phyloP scores from a whole-genome alignment of 306 rosid species.

The Prinsepia uniflora region DNA sequence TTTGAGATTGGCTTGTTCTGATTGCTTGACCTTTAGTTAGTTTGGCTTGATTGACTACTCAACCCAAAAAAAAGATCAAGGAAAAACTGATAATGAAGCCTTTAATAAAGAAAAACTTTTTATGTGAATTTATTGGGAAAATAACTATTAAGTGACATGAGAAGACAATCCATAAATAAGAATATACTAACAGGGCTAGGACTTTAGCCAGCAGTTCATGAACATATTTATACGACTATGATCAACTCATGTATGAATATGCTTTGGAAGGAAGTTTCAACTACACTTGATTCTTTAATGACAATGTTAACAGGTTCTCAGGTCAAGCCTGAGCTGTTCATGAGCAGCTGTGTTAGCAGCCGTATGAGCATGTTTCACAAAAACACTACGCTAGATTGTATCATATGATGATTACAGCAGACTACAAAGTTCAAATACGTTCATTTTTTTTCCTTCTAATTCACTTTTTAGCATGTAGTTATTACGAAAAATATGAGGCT shows the following conservation, averaged over 20 bases:
- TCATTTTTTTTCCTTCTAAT: neutral
- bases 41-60: neutral
- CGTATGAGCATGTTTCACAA: neutral
- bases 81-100: conserved; percentile 5
- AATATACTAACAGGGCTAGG: neutral
- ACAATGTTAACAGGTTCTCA: neutral
- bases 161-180: neutral
- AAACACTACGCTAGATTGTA: neutral
- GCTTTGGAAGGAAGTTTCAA: neutral
- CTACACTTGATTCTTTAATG: neutral
- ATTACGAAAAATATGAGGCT: neutral
- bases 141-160: neutral
- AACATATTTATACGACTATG: neutral
- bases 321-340: neutral
- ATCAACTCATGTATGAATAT: neutral
- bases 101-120: conserved; percentile 4
- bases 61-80: neutral
- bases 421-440: neutral
- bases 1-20: neutral
- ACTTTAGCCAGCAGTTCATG: neutral
- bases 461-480: neutral
- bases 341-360: neutral
- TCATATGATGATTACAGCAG: neutral
- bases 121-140: neutral
- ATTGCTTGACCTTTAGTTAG: neutral